These are phyloP conservation scores for Dalbergia oliveri DNA, from an alignment of 306 rosid genomes.

Conservation along the genomic window DNA sequence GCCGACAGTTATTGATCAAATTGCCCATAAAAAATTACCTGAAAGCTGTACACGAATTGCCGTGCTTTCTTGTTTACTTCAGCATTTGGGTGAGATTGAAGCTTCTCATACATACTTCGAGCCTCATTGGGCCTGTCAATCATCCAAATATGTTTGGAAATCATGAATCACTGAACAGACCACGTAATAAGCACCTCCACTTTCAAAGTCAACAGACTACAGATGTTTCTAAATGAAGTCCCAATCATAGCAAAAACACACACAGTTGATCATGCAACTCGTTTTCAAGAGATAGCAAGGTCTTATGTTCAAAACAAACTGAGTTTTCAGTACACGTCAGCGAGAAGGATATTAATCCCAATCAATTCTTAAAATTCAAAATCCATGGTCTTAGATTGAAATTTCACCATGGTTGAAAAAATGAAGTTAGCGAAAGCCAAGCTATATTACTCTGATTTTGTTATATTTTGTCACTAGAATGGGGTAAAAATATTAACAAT, in stretches of 20 bases:
- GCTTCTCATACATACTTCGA: constrained; percentile 83
- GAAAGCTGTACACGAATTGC: constrained; percentile 79
- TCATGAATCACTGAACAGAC: constrained; percentile 13
- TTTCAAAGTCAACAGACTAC: constrained; percentile 10
- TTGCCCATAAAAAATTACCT: constrained; percentile 60
- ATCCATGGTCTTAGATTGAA: too few relatives aligned
- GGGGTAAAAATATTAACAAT: too few relatives aligned
- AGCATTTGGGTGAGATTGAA: constrained; percentile 78
- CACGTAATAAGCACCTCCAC: constrained; percentile 9
- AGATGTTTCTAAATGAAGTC: not conserved
- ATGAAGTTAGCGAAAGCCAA: too few relatives aligned
- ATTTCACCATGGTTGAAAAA: too few relatives aligned
- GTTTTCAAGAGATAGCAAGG: not conserved
- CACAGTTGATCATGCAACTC: not conserved
- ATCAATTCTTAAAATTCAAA: not conserved
- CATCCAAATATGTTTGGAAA: constrained; percentile 32
- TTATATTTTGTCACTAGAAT: too few relatives aligned
- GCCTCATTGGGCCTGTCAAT: constrained; percentile 79
- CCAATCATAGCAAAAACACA: not conserved
- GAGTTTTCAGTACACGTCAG: not conserved
- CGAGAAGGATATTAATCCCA: not conserved
- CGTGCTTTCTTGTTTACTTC: constrained; percentile 86
- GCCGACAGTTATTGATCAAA: constrained; percentile 4
- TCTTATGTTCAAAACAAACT: not conserved
- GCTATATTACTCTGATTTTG: too few relatives aligned